A percentile compares a stretch with the other conserved stretches of the same genome.
phyloP scores from a whole-genome alignment of 2,329 filamentous ascomycete species.

The Colletotrichum eremochloae region DNA sequence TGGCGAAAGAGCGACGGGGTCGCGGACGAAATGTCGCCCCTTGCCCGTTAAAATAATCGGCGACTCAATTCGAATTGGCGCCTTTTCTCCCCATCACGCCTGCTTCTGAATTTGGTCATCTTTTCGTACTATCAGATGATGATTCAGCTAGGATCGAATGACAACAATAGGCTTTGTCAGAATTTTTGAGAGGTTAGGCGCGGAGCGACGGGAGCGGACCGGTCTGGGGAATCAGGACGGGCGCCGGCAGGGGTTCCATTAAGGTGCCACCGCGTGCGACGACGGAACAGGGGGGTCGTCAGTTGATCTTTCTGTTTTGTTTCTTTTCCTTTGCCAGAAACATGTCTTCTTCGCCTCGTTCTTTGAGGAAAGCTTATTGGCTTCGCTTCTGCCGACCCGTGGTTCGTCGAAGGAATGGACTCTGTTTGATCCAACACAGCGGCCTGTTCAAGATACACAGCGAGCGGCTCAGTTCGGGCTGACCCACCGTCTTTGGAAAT shows the following conservation, averaged over 20 bases:
- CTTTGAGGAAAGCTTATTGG: constrained; percentile 3
- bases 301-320: background rate
- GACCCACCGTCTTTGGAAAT: constrained; percentile 20
- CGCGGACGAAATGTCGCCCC: background rate
- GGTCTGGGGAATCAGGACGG: constrained; percentile 34
- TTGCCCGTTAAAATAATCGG: background rate
- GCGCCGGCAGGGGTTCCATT: constrained; percentile 14
- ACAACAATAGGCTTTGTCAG: constrained; percentile 14
- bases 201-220: constrained; percentile 37
- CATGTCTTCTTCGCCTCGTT: background rate
- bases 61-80: background rate
- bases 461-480: constrained; percentile 12
- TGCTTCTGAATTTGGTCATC: background rate
- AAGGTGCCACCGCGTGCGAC: constrained; percentile 21
- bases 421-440: constrained; percentile 10
- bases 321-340: background rate
- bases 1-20: background rate
- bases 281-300: constrained; percentile 7
- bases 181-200: constrained; percentile 6
- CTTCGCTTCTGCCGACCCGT: constrained; percentile 12
- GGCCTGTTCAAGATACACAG: background rate
- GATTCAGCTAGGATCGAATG: constrained; percentile 9
- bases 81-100: background rate
- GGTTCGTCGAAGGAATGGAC: constrained; percentile 1
- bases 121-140: too few relatives aligned